Evolutionary conservation across 2,329 filamentous ascomycete species (phyloP).

Genomic region (Venturia pyrina): DNA sequence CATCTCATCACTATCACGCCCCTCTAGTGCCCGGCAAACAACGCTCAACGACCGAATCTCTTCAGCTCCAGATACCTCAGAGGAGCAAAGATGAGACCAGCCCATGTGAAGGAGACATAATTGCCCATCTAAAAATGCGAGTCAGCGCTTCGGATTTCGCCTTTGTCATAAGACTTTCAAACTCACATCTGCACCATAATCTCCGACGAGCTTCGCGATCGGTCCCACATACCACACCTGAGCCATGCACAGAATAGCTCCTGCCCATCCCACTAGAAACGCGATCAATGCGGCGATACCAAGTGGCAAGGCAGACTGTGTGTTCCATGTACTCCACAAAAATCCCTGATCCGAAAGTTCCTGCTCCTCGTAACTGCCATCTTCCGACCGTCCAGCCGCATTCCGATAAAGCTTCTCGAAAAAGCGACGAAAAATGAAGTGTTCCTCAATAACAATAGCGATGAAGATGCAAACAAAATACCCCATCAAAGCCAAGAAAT

Average conservation of each 20-base stretch:
- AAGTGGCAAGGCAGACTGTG: slow-evolving; percentile 20
- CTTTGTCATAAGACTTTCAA: slow-evolving; percentile 17
- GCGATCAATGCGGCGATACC: slow-evolving; percentile 26
- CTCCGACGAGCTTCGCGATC: slow-evolving; percentile 2
- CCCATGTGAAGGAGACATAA: slow-evolving; percentile 51
- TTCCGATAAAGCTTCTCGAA: slow-evolving; percentile 59
- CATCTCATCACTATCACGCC: background rate
- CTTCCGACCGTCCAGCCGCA: slow-evolving; percentile 35
- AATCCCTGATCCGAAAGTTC: slow-evolving; percentile 17
- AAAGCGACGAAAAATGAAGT: slow-evolving; percentile 32
- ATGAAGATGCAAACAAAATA: slow-evolving; percentile 25
- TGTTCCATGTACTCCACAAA: slow-evolving; percentile 24
- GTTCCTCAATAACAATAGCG: slow-evolving; percentile 17
- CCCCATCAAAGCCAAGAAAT: slow-evolving; percentile 21
- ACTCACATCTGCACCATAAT: slow-evolving; percentile 13
- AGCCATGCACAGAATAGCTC: slow-evolving; percentile 27
- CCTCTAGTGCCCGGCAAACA: background rate
- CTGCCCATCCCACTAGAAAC: slow-evolving; percentile 24
- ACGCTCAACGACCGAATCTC: slow-evolving; percentile 34
- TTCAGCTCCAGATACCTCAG: slow-evolving; percentile 43
- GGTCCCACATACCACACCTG: slow-evolving; percentile 25
- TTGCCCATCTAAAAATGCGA: slow-evolving; percentile 41
- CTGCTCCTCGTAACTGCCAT: background rate
- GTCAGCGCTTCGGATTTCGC: slow-evolving; percentile 11
- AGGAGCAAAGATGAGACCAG: slow-evolving; percentile 46